Base-by-base conservation (phyloP, 805 yeast species). In the Candida gorgasii region DNA sequence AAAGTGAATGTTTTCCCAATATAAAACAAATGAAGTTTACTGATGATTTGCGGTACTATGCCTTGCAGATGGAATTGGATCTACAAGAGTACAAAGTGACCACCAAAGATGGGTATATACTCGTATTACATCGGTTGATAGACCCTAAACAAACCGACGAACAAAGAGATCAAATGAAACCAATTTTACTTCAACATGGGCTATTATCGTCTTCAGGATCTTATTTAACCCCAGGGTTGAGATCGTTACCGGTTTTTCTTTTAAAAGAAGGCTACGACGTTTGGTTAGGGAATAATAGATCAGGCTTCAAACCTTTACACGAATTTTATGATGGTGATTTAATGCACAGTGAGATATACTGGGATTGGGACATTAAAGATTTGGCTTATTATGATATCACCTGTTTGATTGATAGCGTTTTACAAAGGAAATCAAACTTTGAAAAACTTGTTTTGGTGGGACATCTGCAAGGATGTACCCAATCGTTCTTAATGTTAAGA, bases 381-480 rank as follows among this genome's bases (percentile, higher is more conserved):
- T 79, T 93, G 82, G 92, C 90, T 0, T 71, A 73, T 44, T 78
- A 69, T 54, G 99, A 92, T 59, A 62, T 93, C 31, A 86, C 95
- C 1, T 73, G 86, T 14, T 67, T 92, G 63, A 71, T 90, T 7
- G 77, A 82, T 26, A 73, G 75, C 42, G 84, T 89, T 0, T 59
- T 82, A 26, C 45, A 58, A 1, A 68, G 65, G 42, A 62, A 65
- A 40, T 69, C 77, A 0, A 40, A 60, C 37, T 69, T 60, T 40
- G 55, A 58, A 3, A 76, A 81, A 52, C 52, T 90, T 6, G 73
- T 84, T 0, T 62, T 92, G 16, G 73, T 83, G 8, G 90, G 90
- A 1, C 99, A 92, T 59, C 87, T 95, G 12, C 98, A 93, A 63
- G 98, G 98, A 0, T 89, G 97, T 1, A 80, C 97, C 0, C 96